phyloP scores from a whole-genome alignment of 2,329 filamentous ascomycete species.

The Fulvia fulva region DNA sequence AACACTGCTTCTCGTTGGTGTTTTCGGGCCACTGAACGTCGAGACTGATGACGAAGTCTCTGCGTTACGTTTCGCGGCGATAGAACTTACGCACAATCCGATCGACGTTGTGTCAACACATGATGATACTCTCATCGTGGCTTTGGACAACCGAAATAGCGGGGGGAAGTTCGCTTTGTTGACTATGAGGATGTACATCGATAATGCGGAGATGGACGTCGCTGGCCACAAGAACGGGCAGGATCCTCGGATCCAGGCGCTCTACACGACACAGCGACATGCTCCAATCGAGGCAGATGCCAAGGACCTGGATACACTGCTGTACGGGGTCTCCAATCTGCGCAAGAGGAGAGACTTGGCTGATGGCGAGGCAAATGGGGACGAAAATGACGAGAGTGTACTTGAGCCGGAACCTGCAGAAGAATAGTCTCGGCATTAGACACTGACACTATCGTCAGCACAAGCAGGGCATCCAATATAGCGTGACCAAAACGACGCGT shows the following conservation, averaged over 20 bases:
- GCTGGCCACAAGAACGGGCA: background rate
- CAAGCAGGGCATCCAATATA: too few species aligned
- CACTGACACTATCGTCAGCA: too few species aligned
- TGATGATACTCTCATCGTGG: conserved; percentile 8
- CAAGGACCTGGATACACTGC: conserved; percentile 41
- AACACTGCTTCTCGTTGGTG: conserved; percentile 55
- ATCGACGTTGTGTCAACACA: background rate
- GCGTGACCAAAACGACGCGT: too few species aligned
- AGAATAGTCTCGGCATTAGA: too few species aligned
- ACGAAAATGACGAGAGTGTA: conserved; percentile 4
- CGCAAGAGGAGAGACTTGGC: conserved; percentile 41
- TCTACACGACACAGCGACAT: background rate
- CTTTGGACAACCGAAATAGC: conserved; percentile 8
- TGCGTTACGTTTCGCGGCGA: background rate
- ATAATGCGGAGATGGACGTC: background rate
- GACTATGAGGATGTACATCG: background rate
- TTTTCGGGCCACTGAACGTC: background rate
- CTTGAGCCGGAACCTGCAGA: background rate
- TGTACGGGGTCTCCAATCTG: conserved; percentile 48
- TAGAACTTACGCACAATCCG: too few species aligned
- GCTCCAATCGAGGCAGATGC: conserved; percentile 10
- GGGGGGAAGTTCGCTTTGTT: background rate
- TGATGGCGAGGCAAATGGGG: conserved; percentile 2
- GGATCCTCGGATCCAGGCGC: background rate
- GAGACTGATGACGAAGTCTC: background rate